Conservation (phyloP, 2,329 filamentous ascomycete species). For the Pleurostoma richardsiae region DNA sequence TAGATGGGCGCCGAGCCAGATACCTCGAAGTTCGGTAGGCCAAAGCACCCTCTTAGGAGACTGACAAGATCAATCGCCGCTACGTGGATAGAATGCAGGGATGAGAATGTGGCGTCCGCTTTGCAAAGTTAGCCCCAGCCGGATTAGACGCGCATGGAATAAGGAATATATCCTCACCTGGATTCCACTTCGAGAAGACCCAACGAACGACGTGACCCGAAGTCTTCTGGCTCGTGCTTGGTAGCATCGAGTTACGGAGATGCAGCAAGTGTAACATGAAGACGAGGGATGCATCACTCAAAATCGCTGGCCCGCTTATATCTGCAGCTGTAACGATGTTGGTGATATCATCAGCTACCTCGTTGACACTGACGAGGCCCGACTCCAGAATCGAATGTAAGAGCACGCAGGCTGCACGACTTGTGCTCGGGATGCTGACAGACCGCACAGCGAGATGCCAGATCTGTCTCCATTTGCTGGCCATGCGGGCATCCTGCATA, state of each 20-base stretch:
- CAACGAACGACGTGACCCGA: constrained; percentile 73
- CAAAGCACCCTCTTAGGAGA: constrained; percentile 66
- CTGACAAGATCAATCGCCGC: constrained; percentile 62
- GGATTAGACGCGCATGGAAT: constrained; percentile 4
- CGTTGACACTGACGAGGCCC: constrained; percentile 61
- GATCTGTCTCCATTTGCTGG: constrained; percentile 59
- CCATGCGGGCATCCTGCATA: constrained; percentile 33
- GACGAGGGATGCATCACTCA: constrained; percentile 74
- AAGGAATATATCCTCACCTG: constrained; percentile 49
- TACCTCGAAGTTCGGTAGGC: constrained; percentile 31
- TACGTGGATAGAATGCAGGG: constrained; percentile 58
- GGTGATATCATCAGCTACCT: constrained; percentile 64
- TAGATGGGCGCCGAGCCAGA: constrained; percentile 27
- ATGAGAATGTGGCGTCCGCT: constrained; percentile 66
- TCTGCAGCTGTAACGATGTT: constrained; percentile 72
- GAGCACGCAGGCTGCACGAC: constrained; percentile 71
- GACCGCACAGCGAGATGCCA: constrained; percentile 73
- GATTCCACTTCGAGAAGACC: constrained; percentile 77
- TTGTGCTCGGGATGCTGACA: constrained; percentile 64
- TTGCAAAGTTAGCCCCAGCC: neutral
- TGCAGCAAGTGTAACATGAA: constrained; percentile 69
- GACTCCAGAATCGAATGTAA: constrained; percentile 63
- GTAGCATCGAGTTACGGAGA: constrained; percentile 60
- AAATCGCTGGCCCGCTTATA: constrained; percentile 69
- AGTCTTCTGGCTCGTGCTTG: constrained; percentile 61